Evolutionary conservation across 257 asterid species (phyloP), one percentile per base, ranked within the genome.

Genomic region (Primulina huaijiensis): DNA sequence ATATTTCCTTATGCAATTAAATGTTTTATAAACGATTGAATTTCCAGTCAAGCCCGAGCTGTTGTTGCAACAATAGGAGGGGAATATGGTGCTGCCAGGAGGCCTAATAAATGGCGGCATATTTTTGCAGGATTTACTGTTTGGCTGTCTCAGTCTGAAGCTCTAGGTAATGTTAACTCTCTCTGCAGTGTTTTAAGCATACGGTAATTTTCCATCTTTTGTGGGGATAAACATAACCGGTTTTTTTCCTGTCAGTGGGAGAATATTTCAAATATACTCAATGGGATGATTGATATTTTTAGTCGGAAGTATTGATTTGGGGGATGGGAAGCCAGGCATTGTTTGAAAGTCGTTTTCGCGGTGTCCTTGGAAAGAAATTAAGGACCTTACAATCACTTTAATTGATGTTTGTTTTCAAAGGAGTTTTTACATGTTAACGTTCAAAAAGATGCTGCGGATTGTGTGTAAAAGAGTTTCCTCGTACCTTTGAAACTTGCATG

Each of bases 51-150:
- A 71, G 97, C 94, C 19, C 90, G 98, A 75, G 79, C 87, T 21
- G 96, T 93, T 61, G 85, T 93, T 40, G 93, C 97, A 40, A 93
- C 97, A 38, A 74, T 90, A 79, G 97, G 98, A 70, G 96, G 92
- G 53, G 64, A 72, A 56, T 76, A 80, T 67, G 96, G 98, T 62
- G 92, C 94, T 6, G 95, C 92, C 68, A 65, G 79, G 75, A 87
- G 82, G 58, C 77, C 87, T 2, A 60, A 80, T 73, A 80, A 83
- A 67, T 93, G 98, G 98, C 87, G 72, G 77, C 95, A 90, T 86
- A 85, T 93, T 64, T 90, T 80, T 76, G 81, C 96, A 0, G 98
- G 96, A 71, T 93, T 93, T 74, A 84, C 96, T 5, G 80, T 90
- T 73, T 93, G 98, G 98, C 79, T 90, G 31, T 90, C 96, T 31